phyloP scores from a whole-genome alignment of 2,329 filamentous ascomycete species.

The Shiraia bambusicola region DNA sequence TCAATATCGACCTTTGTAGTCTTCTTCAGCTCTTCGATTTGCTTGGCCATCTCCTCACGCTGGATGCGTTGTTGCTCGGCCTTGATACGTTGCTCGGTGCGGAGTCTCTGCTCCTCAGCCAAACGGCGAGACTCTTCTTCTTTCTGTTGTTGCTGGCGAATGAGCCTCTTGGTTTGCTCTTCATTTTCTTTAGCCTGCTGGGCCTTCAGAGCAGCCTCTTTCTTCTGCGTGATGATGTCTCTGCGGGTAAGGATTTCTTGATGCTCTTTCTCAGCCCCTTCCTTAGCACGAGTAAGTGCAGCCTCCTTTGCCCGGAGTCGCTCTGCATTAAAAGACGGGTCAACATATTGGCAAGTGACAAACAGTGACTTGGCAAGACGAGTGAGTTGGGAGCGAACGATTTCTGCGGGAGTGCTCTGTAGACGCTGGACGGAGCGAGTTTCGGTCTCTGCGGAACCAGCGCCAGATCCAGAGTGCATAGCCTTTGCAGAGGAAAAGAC shows the following conservation, averaged over 20 bases:
- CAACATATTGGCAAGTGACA: constrained; percentile 93
- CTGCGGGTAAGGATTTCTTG: constrained; percentile 81
- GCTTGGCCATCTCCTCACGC: constrained; percentile 67
- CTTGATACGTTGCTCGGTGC: constrained; percentile 86
- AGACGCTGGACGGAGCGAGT: constrained; percentile 85
- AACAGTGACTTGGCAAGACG: constrained; percentile 89
- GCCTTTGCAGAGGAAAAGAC: constrained; percentile 97
- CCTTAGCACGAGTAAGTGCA: constrained; percentile 78
- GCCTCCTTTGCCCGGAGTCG: constrained; percentile 76
- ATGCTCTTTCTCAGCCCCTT: constrained; percentile 90
- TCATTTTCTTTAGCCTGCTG: constrained; percentile 89
- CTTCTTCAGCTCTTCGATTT: constrained; percentile 92
- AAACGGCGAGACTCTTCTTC: constrained; percentile 88
- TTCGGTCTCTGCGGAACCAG: constrained; percentile 86
- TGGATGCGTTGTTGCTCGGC: constrained; percentile 47
- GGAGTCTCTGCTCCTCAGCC: constrained; percentile 87
- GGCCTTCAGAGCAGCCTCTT: constrained; percentile 88
- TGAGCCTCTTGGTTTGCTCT: constrained; percentile 82
- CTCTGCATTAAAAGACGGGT: constrained; percentile 81
- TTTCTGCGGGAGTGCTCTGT: constrained; percentile 96
- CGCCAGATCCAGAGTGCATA: constrained; percentile 76
- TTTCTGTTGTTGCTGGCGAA: constrained; percentile 82
- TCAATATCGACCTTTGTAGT: constrained; percentile 86
- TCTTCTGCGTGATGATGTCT: constrained; percentile 92
- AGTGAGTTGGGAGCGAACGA: constrained; percentile 90